A percentile compares a stretch with the other conserved stretches of the same genome.
Conservation (phyloP, 2,329 filamentous ascomycete genomes). For the Clonostachys sp. region DNA sequence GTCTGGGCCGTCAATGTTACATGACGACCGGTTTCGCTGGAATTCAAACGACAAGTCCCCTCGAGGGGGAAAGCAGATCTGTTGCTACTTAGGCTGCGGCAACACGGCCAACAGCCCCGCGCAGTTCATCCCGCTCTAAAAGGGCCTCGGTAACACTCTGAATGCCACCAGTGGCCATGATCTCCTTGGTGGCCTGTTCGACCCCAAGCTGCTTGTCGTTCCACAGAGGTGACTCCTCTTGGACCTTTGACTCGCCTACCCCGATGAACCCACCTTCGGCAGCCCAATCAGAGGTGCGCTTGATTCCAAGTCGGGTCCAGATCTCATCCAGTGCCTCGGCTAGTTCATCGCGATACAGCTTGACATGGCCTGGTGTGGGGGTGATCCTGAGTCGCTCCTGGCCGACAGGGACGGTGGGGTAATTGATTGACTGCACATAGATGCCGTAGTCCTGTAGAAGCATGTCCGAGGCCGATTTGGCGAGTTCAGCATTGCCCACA, state of each 20-base stretch:
- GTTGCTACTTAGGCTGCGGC: slow-evolving; percentile 10
- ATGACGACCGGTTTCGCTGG: too few relatives aligned
- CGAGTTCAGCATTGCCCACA: slow-evolving; percentile 89
- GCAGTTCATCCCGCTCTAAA: slow-evolving; percentile 45
- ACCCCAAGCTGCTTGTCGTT: slow-evolving; percentile 83
- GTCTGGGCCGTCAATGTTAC: too few relatives aligned
- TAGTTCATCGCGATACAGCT: slow-evolving; percentile 80
- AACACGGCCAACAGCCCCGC: slow-evolving; percentile 20
- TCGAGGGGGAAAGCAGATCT: neutral
- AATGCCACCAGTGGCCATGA: slow-evolving; percentile 39
- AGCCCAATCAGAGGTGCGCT: slow-evolving; percentile 90
- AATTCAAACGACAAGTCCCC: neutral
- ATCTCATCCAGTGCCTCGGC: slow-evolving; percentile 81
- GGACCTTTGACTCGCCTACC: slow-evolving; percentile 68
- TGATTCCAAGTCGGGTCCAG: slow-evolving; percentile 84
- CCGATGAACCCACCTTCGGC: slow-evolving; percentile 90
- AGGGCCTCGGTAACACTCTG: slow-evolving; percentile 51
- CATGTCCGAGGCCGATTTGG: slow-evolving; percentile 88
- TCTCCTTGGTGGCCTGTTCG: slow-evolving; percentile 58
- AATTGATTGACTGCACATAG: slow-evolving; percentile 99
- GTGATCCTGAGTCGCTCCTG: slow-evolving; percentile 96
- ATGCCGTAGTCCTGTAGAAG: slow-evolving; percentile 86
- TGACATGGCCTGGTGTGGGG: slow-evolving; percentile 86
- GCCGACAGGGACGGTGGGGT: slow-evolving; percentile 95
- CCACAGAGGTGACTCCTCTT: slow-evolving; percentile 71